Evolutionary conservation across 306 rosid genomes (phyloP), one percentile per base, ranked within the genome.

Genomic region (Notholithocarpus densiflorus): DNA sequence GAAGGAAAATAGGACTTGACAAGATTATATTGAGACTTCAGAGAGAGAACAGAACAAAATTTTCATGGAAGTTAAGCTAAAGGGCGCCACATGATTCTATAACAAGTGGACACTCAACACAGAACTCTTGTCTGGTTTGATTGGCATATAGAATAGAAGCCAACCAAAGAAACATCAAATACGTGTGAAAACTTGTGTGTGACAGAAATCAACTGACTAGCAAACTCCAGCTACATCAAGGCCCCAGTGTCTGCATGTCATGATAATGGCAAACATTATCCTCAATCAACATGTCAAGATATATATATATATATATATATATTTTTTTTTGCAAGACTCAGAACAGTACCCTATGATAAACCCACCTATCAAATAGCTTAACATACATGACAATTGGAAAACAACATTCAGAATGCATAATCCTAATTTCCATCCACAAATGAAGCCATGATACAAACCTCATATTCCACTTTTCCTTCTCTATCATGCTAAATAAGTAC

Each of bases 121-220:
- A 74, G 77, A 34, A 27, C 57, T 77, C 73, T 11, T 77, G 74
- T 66, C 53, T 14, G 6, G 74, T 54, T 14, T 14, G 56, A 77
- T n/a, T 29, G 18, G 27, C 80, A 53, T 9, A 23, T 1, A 21
- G 31, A 4, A 34, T 20, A 8, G 29, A 52, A 65, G 26, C 55
- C 18, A 77, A 64, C 20, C 70, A 64, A 64, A 31, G 29, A n/a
- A 32, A 14, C 15, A 20, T 52, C 6, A 62, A 53, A 68, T 15
- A 15, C 24, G 14, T 4, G 56, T 68, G 68, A 60, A 29, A 26
- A 43, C 2, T 18, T 15, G n/a, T 64, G 48, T 10, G 19, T 61
- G 68, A 3, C 37, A 27, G 4, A 61, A 12, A 24, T 61, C 34
- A 61, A 61, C n/a, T 2, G 20, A 21, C 18, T 59, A 21, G 68